Conservation (phyloP, 2,329 filamentous ascomycete species). For the Aspergillus uvarum region DNA sequence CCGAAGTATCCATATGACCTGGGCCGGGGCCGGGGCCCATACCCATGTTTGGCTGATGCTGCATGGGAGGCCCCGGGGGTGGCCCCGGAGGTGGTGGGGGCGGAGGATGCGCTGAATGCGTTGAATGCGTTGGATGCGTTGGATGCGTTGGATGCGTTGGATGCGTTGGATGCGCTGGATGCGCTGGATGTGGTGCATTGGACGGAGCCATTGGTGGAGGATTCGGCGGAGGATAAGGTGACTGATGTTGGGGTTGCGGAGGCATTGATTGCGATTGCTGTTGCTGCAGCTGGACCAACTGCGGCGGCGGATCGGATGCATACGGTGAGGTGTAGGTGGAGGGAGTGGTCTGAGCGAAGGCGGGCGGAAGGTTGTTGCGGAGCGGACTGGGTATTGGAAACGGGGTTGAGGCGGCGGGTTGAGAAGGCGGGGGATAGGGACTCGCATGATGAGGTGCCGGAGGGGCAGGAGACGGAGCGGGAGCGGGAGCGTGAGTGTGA, state of each 20-base stretch:
- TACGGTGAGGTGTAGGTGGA: conserved; percentile 45
- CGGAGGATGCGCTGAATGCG: conserved; percentile 15
- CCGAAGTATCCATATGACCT: conserved; percentile 23
- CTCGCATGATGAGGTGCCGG: conserved; percentile 21
- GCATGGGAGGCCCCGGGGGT: conserved; percentile 17
- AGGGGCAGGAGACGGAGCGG: conserved; percentile 26
- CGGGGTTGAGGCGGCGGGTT: conserved; percentile 32
- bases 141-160: conserved; percentile 16
- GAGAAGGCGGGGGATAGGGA: conserved; percentile 24
- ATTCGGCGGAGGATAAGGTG: conserved; percentile 26
- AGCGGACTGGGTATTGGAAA: conserved; percentile 39
- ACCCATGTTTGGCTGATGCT: conserved; percentile 20
- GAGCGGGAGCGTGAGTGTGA: conserved; percentile 11
- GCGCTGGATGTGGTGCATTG: conserved; percentile 13
- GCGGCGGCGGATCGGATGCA: conserved; percentile 38
- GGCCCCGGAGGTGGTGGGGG: conserved; percentile 18
- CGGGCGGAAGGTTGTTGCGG: conserved; percentile 40
- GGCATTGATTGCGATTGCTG: conserved; percentile 26
- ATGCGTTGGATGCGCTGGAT: conserved; percentile 8
- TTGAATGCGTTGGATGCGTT: conserved; percentile 6
- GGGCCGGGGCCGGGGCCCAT: conserved; percentile 20
- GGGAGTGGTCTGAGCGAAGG: conserved; percentile 38
- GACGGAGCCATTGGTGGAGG: conserved; percentile 16
- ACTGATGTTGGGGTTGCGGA: conserved; percentile 25
- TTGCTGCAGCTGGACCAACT: conserved; percentile 33